Evolutionary conservation across 2,329 filamentous ascomycete genomes (phyloP), one percentile per base, ranked within the genome.

Genomic region (Trematosphaeria pertusa): DNA sequence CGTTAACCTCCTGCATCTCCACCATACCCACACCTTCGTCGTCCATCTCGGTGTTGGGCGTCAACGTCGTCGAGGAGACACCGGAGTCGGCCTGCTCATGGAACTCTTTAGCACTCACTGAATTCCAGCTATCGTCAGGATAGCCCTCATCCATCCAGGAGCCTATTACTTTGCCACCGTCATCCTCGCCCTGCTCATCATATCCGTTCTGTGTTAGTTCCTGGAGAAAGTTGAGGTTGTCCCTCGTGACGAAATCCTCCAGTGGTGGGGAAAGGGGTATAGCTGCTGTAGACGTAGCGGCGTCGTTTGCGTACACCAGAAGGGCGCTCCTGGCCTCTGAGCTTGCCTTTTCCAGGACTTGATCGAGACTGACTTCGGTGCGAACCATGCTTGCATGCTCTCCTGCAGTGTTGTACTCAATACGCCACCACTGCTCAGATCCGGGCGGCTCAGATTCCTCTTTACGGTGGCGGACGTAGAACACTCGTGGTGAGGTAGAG

Each of bases 281-380:
- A 5, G 46, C 54, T 3, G 48, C 34, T 17, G 52, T 39, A 8
- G 58, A 53, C 5, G 54, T 56, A 1, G 70, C 70, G 10, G 61
- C 61, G 3, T 81, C 76, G 56, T 77, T 83, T 15, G 82, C 83
- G 61, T 86, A 87, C 2, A 87, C 78, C 8, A 87, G 74, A 1
- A 87, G 65, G 2, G 78, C 81, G 7, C 73, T 76, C 22, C 69
- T 74, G 41, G 76, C 75, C 54, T 85, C 82, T 26, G 77, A 73
- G 18, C 73, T 74, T 42, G 80, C 78, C 53, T 81, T 73, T 54
- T 76, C 69, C 40, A 86, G 74, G 8, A 85, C 83, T 48, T 83
- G 78, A 33, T 75, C 71, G 46, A 82, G 78, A 3, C 73, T 71
- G 17, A 82, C 74, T 37, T 62, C 52, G 64, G 71, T 44, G 46